Base-by-base conservation (phyloP, 2,329 filamentous ascomycete species). In the Botrytis fabae region DNA sequence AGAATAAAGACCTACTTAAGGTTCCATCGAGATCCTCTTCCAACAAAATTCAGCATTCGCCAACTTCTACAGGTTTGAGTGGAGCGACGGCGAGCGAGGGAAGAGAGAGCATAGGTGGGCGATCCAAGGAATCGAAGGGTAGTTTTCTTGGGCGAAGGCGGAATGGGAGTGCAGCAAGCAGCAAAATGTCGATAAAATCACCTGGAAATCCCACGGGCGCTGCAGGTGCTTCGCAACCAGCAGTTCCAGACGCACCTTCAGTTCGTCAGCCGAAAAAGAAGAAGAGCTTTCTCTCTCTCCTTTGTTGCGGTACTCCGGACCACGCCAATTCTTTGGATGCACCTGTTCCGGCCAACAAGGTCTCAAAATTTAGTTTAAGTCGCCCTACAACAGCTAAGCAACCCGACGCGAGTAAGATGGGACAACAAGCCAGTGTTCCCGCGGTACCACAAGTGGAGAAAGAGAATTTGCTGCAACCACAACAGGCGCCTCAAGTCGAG, bases 111-210 rank as follows among this genome's bases (percentile, higher is more conserved):
- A 88, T 90, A 78, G 87, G 88, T 77, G 86, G 87, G 74, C 86
- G 86, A 77, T 92, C 91, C 66, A 91, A 89, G 82, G 89, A 88
- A 77, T 91, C 89, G 74, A 90, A 87, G 83, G 84, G 86, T 77
- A 92, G 90, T 82, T 89, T 91, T 78, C 83, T 89, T 72, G 89
- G 86, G 75, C 85, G 87, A 76, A 86, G 88, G 78, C 86, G 89
- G 79, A 92, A 92, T 83, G 89, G 89, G 78, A 93, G 90, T 82
- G 86, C 88, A 75, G 89, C 88, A 77, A 93, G 90, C 83, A 90
- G 80, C 75, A 89, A 82, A 85, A 86, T 80, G 88, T 87, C 75
- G 85, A 85, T 79, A 84, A 84, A 78, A 86, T 85, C 79, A 72
- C 77, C 77, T 75, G 77, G 82, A 75, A 80, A 80, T 75, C 79